Evolutionary conservation across 192 early-diverging fungal genomes (phyloP), one percentile per base, ranked within the genome.

Genomic region (Coemansia sp.): DNA sequence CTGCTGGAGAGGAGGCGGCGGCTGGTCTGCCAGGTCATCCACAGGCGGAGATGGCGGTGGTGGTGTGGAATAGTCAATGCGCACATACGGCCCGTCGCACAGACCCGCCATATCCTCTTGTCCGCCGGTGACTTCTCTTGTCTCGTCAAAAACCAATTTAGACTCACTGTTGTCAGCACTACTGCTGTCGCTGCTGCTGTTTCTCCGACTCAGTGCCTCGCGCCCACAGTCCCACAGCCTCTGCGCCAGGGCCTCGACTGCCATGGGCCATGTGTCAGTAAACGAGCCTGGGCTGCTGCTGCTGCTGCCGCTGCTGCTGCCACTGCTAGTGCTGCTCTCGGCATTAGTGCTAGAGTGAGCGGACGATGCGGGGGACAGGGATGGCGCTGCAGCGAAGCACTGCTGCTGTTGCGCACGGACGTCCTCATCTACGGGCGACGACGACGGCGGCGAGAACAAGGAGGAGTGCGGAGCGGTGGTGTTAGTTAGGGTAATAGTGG

Each of bases 61-160:
- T 3, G 66, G 23, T 5, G 40, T 31, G 9, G 56, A 51, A 36
- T 62, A 63, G 38, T 70, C 67, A 4, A 79, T 56, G 10, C 61
- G 64, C 59, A 79, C 76, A 38, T 73, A 79, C 4, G 71, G 70
- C 10, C 67, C 71, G 43, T 73, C 76, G 37, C 76, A 79, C 40
- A 79, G 62, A 33, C 34, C 9, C 13, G 59, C 16, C 46, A 18
- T 45, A 8, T 45, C 43, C 16, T 42, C 39, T 16, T 42, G 16
- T 10, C 20, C 51, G 55, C 48, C 37, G 20, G 14, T n/a, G 16
- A 18, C 62, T 5, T 21, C 23, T 13, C 37, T 26, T 14, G 18
- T 9, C 43, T 56, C 63, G 59, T 51, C 58, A 34, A 53, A 60
- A 23, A 53, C 66, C 66, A 40, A 36, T 50, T 57, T 45, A 48